Conservation (phyloP, 371 early-diverging fungal species). For the Paraphysoderma sedebokerense region DNA sequence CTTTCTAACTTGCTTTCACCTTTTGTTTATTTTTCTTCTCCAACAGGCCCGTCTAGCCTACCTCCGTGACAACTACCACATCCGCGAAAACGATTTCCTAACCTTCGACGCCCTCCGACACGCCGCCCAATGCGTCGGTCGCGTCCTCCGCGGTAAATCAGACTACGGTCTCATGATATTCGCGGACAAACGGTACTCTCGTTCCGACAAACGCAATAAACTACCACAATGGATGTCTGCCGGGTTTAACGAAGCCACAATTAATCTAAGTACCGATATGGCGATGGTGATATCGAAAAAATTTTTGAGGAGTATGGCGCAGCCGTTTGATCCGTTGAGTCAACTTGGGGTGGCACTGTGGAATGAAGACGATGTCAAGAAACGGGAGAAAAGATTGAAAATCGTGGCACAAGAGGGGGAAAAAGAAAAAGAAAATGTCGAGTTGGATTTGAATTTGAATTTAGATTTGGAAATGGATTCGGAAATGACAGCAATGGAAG, state of each 20-base stretch:
- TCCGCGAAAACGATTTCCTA: slow-evolving; percentile 96
- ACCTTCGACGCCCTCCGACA: slow-evolving; percentile 99
- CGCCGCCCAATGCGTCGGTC: slow-evolving; percentile 98
- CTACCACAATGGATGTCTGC: slow-evolving; percentile 97
- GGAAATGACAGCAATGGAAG: no score
- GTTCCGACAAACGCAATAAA: slow-evolving; percentile 88
- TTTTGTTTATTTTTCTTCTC: neutral
- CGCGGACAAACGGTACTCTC: slow-evolving; percentile 94
- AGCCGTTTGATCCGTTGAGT: slow-evolving; percentile 52
- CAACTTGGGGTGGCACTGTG: neutral
- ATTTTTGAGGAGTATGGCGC: slow-evolving; percentile 94
- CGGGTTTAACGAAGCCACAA: slow-evolving; percentile 75
- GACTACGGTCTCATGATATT: slow-evolving; percentile 99
- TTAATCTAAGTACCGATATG: slow-evolving; percentile 97
- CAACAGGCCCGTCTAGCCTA: slow-evolving; percentile 84
- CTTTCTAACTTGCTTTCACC: neutral
- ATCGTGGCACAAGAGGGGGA: no score
- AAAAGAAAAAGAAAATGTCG: no score
- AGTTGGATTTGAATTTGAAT: no score
- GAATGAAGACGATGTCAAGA: neutral
- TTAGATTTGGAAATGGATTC: no score
- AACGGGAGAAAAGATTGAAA: no score
- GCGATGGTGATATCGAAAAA: slow-evolving; percentile 83
- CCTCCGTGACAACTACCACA: slow-evolving; percentile 77
- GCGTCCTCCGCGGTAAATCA: slow-evolving; percentile 94